Conservation (phyloP, 495 filamentous ascomycete species). For the Aspergillus funiculosus region DNA sequence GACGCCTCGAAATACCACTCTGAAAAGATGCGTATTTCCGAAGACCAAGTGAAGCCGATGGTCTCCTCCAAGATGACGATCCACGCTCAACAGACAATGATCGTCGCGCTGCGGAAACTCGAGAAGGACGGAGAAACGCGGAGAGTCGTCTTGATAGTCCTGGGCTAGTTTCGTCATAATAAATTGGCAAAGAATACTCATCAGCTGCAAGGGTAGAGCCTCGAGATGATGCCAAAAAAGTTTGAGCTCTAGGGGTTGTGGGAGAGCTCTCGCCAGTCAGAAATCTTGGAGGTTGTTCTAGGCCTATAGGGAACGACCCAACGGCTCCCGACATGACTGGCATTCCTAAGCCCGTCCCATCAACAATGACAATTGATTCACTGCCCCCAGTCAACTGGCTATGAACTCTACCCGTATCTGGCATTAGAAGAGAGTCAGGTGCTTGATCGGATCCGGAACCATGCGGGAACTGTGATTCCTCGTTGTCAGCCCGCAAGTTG, state of each 20-base stretch:
- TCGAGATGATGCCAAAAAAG: conserved; percentile 20
- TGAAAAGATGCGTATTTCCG: conserved; percentile 67
- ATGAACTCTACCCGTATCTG: conserved; percentile 27
- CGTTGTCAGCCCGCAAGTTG: conserved; percentile 6
- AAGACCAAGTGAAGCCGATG: conserved; percentile 38
- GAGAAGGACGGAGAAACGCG: conserved; percentile 17
- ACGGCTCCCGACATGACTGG: conserved; percentile 36
- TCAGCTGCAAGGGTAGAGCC: conserved; percentile 25
- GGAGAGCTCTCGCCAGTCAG: conserved; percentile 14
- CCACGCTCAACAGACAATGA: conserved; percentile 32
- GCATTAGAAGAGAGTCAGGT: conserved; percentile 6
- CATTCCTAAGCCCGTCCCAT: conserved; percentile 45
- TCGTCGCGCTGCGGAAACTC: conserved; percentile 21
- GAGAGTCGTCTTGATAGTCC: conserved; percentile 14
- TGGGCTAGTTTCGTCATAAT: conserved; percentile 25
- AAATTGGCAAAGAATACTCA: conserved; percentile 31
- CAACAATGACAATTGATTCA: conserved; percentile 82
- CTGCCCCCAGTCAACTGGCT: conserved; percentile 71
- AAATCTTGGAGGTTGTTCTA: conserved; percentile 12
- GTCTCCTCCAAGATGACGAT: conserved; percentile 24
- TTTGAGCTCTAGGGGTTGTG: conserved; percentile 15
- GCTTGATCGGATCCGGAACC: conserved; percentile 4
- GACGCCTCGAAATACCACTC: conserved; percentile 58
- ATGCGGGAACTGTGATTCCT: conserved; percentile 3
- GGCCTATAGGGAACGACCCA: conserved; percentile 5